Evolutionary conservation across 257 asterid species (phyloP).

Genomic region (Solanum arcanum): DNA sequence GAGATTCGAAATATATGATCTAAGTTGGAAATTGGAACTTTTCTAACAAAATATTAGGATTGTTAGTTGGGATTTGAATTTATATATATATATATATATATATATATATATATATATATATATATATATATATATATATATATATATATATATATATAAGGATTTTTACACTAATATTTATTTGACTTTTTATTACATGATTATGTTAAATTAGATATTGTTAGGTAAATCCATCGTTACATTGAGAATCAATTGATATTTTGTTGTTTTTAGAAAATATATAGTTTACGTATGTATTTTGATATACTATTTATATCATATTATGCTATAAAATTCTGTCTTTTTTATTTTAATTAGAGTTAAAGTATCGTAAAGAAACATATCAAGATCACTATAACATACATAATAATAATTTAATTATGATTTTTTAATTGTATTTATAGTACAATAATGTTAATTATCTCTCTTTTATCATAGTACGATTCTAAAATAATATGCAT

Average conservation of each 20-base stretch:
- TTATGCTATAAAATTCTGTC: background rate
- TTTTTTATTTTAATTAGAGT: background rate
- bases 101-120: too few species aligned
- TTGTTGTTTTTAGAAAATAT: background rate
- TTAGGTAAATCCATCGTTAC: background rate
- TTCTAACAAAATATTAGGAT: background rate
- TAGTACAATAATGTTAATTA: background rate
- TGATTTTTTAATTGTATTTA: background rate
- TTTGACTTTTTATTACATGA: background rate
- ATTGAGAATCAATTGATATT: background rate
- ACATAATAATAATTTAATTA: background rate
- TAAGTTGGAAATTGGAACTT: background rate
- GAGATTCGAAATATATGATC: background rate
- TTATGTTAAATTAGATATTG: background rate
- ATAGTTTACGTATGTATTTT: background rate
- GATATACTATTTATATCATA: background rate
- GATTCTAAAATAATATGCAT: background rate
- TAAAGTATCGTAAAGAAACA: background rate
- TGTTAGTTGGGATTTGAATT: background rate
- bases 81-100: background rate
- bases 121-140: background rate
- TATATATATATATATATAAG: background rate
- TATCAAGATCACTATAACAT: too few species aligned
- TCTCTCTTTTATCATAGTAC: background rate
- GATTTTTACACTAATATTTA: background rate